Base-by-base conservation (phyloP, 768 basidiomycete genomes). In the Russula sp. region DNA sequence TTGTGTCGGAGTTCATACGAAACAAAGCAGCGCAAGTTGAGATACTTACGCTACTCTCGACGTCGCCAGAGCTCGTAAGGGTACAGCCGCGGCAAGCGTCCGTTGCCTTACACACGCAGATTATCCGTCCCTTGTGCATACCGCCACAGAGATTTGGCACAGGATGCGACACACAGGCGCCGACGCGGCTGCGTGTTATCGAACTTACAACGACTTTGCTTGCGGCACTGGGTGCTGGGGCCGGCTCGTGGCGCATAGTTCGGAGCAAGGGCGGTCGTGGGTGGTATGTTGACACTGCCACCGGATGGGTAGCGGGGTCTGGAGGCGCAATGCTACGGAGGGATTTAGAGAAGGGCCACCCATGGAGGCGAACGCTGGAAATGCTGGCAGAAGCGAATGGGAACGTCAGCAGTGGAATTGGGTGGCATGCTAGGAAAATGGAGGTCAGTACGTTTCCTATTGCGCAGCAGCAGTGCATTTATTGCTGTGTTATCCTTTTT, bases 371-470 rank as follows among this genome's bases (percentile, higher is more conserved):
- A 32, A 88, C 90, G 70, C 77, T 96, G 70, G 82, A 84, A 65
- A 79, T 81, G 56, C 75, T 97, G 22, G 85, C 90, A 10, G 79
- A 86, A 60, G 86, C 89, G 5, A 90, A 91, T 65, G 92, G 93
- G 9, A 90, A 91, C 69, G 92, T 96, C n/a, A 88, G 81, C 70
- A 91, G 88, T 68, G 89, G 88, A 4, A 83, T 96, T 6, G 96
- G 96, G 0, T 98, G 95, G 94, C 93, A 97, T 74, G 86, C 90
- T 22, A 77, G 95, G 60, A 99, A 99, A 76, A 90, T 92, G 68
- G 59, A 86, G 75, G n/a, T 42, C n/a, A 29, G 63, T 51, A 36
- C 46, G 18, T 64, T 7, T 46, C 51, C 52, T 20, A 3, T 10
- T 9, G 49, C 32, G 18, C 61, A 38, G 38, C 20, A 51, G 11